Base-by-base conservation (phyloP, 345 rosid genomes). In the Sonneratia alba region DNA sequence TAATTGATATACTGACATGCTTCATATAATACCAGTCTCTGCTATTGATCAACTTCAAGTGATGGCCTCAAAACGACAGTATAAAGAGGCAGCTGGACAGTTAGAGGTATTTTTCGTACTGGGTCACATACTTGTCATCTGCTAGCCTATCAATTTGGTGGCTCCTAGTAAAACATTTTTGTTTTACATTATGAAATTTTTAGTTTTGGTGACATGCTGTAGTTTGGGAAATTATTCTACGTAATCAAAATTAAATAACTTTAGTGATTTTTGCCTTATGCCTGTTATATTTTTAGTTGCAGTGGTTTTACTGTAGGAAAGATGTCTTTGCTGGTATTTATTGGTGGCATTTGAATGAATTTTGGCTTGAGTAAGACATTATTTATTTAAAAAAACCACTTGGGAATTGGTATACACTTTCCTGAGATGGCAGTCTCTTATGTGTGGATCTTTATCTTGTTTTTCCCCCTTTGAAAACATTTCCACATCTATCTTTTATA, bases 41-140 rank as follows among this genome's bases (percentile, higher is more conserved):
- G 98, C 99, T 77, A 90, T 95, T 71, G 99, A 95, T 84, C 99
- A 95, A 77, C 98, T 95, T 79, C 99, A 95, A 80, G 86, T 88
- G 73, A 92, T 95, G 99, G 93, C 99, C 49, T 95, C 99, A 48
- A 95, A 95, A 84, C 85, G 97, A 55, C 97, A 92, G 67, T 95
- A 95, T 78, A 95, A 87, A 75, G 99, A 95, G 83, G 97, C 94
- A 76, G 96, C 98, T 85, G 99, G 92, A 68, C 99, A 95, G 83
- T 83, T 95, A 56, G 99, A 95, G 99, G 99, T 94, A 82, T 68
- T 48, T 48, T 63, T 69, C 13, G 51, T 77, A 21, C 42, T 27
- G 42, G 32, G 38, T 70, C 56, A 32, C 1, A 27, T 53, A 40
- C 27, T 66, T 66, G 21, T 36, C 22, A 1, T 36, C 68, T 64